Conservation (phyloP, 371 early-diverging fungal species). For the Mortierella sp. region DNA sequence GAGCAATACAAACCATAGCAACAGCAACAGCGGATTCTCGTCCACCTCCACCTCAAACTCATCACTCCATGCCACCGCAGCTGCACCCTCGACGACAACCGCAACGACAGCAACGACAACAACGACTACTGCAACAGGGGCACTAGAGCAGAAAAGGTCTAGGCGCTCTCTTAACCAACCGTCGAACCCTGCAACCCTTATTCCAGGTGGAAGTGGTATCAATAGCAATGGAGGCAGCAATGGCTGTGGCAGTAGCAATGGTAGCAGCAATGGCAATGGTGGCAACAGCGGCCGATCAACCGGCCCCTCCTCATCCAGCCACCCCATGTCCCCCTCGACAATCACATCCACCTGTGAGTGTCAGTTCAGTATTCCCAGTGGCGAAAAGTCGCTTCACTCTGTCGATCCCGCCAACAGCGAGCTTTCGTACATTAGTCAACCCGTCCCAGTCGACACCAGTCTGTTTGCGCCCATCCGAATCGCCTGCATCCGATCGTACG, state of each 20-base stretch:
- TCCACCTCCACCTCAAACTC: constrained; percentile 14
- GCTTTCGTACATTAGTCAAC: constrained; percentile 52
- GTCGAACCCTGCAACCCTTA: constrained; percentile 17
- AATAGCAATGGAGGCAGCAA: constrained; percentile 4
- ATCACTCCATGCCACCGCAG: constrained; percentile 8
- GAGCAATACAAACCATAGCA: constrained; percentile 10
- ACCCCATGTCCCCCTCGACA: constrained; percentile 20
- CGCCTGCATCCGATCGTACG: constrained; percentile 58
- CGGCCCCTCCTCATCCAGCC: constrained; percentile 19
- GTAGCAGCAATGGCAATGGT: neutral
- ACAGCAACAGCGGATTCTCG: neutral
- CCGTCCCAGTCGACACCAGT: constrained; percentile 49
- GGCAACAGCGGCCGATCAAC: constrained; percentile 6
- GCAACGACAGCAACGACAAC: constrained; percentile 10
- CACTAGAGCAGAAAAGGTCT: constrained; percentile 36
- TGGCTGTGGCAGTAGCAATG: neutral
- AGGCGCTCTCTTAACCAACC: constrained; percentile 37
- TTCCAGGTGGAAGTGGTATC: constrained; percentile 15
- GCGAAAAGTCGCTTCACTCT: constrained; percentile 49
- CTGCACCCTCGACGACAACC: neutral
- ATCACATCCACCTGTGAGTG: constrained; percentile 42
- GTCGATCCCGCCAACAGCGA: constrained; percentile 45
- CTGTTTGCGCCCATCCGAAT: constrained; percentile 57
- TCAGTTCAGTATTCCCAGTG: constrained; percentile 51
- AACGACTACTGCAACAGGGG: neutral